A percentile compares a stretch with the other conserved stretches of the same genome.
These are phyloP conservation scores for Suillus alpinus DNA, from an alignment of 768 basidiomycete genomes.

Conservation along the genomic window DNA sequence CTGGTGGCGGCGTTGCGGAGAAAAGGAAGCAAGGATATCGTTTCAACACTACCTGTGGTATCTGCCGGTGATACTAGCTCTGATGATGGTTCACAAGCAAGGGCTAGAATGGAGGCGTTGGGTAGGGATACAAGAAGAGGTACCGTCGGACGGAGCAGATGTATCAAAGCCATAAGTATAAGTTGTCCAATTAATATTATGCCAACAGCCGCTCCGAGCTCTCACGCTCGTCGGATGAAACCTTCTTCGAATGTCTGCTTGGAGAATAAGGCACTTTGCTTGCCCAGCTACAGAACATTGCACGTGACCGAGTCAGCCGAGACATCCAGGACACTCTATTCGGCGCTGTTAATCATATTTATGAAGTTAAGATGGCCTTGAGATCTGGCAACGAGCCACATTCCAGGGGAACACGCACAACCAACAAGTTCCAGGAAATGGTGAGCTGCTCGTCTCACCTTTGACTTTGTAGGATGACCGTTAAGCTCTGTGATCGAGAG, in stretches of 20 bases:
- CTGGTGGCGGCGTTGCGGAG: slow-evolving; percentile 72
- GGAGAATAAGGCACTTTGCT: no score
- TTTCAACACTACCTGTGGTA: slow-evolving; percentile 89
- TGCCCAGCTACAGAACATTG: not conserved
- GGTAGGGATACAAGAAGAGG: slow-evolving; percentile 35
- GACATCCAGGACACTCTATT: no score
- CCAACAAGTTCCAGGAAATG: no score
- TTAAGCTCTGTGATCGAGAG: not conserved
- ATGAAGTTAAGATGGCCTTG: not conserved
- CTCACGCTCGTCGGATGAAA: not conserved
- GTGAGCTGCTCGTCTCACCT: not conserved
- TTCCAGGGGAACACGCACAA: not conserved
- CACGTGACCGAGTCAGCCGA: not conserved
- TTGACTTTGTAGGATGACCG: not conserved
- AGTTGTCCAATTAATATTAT: not conserved
- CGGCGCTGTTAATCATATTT: not conserved
- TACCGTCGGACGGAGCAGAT: not conserved
- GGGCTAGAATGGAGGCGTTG: slow-evolving; percentile 75
- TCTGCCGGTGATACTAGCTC: slow-evolving; percentile 79
- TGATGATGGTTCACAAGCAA: slow-evolving; percentile 96
- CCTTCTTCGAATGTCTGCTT: not conserved
- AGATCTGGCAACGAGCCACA: not conserved
- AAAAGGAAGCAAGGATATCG: slow-evolving; percentile 72
- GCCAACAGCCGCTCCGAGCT: not conserved
- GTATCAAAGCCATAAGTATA: not conserved